Evolutionary conservation across 208 protist genomes (phyloP).

Genomic region (Leishmania amazonensis): DNA sequence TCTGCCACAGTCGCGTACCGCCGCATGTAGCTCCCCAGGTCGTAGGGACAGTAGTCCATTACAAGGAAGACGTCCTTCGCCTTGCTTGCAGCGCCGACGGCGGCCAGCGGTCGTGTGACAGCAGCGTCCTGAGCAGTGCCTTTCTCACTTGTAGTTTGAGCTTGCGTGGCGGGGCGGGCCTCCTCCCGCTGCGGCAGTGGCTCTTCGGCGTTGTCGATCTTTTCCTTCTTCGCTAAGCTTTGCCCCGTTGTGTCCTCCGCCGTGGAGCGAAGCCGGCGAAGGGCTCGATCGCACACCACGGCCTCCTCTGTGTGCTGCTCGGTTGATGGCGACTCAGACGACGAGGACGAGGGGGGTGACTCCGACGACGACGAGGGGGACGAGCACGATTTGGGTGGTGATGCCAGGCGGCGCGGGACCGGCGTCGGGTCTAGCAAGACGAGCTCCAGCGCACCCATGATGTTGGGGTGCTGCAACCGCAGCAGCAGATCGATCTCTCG

Average conservation of each 20-base stretch:
- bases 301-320: constrained; percentile 5
- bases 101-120: constrained; percentile 12
- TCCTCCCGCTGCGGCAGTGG: background rate
- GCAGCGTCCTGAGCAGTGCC: constrained; percentile 4
- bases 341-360: background rate
- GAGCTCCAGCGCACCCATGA: constrained; percentile 55
- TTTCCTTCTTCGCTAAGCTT: constrained; percentile 5
- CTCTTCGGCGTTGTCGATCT: background rate
- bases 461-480: constrained; percentile 79
- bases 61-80: constrained; percentile 76
- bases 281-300: background rate
- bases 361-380: background rate
- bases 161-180: background rate
- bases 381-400: constrained; percentile 1
- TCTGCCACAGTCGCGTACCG: constrained; percentile 24
- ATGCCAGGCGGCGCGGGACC: constrained; percentile 4
- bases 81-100: constrained; percentile 10
- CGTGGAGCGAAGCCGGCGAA: background rate
- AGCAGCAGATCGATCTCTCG: constrained; percentile 86
- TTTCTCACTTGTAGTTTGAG: background rate
- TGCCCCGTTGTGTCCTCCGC: background rate
- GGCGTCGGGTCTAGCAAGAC: constrained; percentile 50
- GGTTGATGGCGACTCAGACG: background rate
- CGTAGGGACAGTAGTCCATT: constrained; percentile 83
- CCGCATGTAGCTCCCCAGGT: constrained; percentile 76